Evolutionary conservation across 2,329 filamentous ascomycete genomes (phyloP).

Genomic region (Colletotrichum tanaceti): DNA sequence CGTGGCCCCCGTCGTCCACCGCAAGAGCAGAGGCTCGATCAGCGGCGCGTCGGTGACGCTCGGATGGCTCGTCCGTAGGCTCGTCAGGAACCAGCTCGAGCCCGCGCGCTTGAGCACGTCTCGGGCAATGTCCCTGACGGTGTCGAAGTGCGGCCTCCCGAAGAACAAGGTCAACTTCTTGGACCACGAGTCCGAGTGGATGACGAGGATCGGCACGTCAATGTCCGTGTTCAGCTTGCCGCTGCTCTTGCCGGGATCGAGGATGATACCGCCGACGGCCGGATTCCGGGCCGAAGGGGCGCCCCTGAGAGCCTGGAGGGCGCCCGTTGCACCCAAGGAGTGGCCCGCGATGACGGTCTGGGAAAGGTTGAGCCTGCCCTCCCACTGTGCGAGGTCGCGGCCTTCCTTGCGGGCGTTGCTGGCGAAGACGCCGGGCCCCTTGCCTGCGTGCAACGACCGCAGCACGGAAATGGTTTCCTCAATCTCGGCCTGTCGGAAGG

Average conservation of each 20-base stretch:
- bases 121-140: constrained; percentile 63
- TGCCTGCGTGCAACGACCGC: constrained; percentile 47
- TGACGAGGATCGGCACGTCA: constrained; percentile 67
- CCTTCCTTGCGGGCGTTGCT: constrained; percentile 62
- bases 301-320: constrained; percentile 64
- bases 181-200: constrained; percentile 76
- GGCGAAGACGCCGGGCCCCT: constrained; percentile 52
- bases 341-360: constrained; percentile 70
- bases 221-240: constrained; percentile 71
- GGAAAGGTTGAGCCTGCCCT: constrained; percentile 63
- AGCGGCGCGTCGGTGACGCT: constrained; percentile 75
- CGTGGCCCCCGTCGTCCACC: constrained; percentile 70
- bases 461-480: constrained; percentile 57
- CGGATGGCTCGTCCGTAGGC: constrained; percentile 68
- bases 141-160: constrained; percentile 72
- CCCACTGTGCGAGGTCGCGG: constrained; percentile 60
- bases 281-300: constrained; percentile 58
- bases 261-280: constrained; percentile 68
- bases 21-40: constrained; percentile 70
- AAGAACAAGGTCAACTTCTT: constrained; percentile 67
- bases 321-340: constrained; percentile 74
- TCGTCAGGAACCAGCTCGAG: constrained; percentile 66
- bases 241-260: constrained; percentile 74
- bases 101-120: constrained; percentile 56
- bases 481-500: constrained; percentile 63